Evolutionary conservation across 768 basidiomycete species (phyloP).

Genomic region (Mycena rebaudengoi): DNA sequence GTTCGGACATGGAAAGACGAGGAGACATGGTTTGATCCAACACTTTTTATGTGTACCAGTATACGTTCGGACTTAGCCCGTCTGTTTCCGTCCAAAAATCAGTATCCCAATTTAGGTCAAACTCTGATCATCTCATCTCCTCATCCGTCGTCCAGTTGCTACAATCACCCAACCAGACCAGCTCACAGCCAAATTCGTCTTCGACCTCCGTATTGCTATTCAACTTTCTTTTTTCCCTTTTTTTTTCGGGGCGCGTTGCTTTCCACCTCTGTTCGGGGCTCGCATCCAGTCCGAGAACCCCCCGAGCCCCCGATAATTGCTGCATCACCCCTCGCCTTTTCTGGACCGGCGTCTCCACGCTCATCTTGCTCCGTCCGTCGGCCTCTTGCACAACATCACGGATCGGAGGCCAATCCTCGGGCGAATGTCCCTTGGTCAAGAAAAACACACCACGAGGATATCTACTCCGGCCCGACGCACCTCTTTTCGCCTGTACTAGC

Average conservation of each 20-base stretch:
- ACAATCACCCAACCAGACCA: not conserved
- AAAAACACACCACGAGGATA: conserved; percentile 18
- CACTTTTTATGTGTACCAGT: not conserved
- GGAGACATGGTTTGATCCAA: not conserved
- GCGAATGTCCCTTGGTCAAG: too few relatives aligned
- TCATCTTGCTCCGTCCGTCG: conserved; percentile 9
- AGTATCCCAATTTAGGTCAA: not conserved
- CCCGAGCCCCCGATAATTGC: conserved; percentile 13
- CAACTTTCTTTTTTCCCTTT: not conserved
- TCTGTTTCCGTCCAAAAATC: not conserved
- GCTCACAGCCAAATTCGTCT: too few relatives aligned
- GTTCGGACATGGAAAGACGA: conserved; percentile 54
- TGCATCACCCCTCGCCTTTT: conserved; percentile 9
- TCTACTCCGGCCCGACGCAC: conserved; percentile 16
- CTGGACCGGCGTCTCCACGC: conserved; percentile 13
- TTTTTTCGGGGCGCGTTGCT: not conserved
- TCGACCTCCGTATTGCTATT: too few relatives aligned
- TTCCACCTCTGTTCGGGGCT: too few relatives aligned
- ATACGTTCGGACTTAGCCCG: not conserved
- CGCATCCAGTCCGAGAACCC: conserved; percentile 13
- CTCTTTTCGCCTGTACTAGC: not conserved
- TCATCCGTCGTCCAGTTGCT: not conserved
- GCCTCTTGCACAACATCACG: not conserved
- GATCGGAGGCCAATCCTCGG: conserved; percentile 25
- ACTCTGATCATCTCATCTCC: not conserved